These are phyloP conservation scores for Candida krabiensis DNA, from an alignment of 805 yeast species.

Conservation along the genomic window DNA sequence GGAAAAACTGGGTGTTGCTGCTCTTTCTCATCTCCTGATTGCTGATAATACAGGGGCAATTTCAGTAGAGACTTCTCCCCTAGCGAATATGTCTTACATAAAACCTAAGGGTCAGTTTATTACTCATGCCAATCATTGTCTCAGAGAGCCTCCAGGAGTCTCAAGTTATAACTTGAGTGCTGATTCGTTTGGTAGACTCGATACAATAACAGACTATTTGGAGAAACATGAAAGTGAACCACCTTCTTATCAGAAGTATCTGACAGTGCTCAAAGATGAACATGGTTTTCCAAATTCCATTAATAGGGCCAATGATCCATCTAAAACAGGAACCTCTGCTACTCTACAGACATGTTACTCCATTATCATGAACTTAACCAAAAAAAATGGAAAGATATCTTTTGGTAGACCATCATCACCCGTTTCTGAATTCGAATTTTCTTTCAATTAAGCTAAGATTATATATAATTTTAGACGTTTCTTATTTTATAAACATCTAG, in stretches of 20 bases:
- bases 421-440: background rate
- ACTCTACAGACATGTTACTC: slow-evolving; percentile 9
- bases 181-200: slow-evolving; percentile 6
- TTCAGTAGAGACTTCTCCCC: slow-evolving; percentile 12
- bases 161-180: background rate
- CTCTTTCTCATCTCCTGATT: slow-evolving; percentile 8
- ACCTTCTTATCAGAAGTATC: slow-evolving; percentile 3
- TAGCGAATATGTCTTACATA: slow-evolving; percentile 2
- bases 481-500: no score
- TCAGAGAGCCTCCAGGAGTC: slow-evolving; percentile 4
- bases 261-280: slow-evolving; percentile 6
- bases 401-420: slow-evolving; percentile 10
- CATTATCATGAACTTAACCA: slow-evolving; percentile 6
- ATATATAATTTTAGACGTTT: no score
- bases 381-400: slow-evolving; percentile 4
- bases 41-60: slow-evolving; percentile 10
- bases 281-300: slow-evolving; percentile 7
- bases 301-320: slow-evolving; percentile 6
- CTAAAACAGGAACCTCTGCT: slow-evolving; percentile 2
- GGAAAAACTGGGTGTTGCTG: slow-evolving; percentile 8
- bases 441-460: no score
- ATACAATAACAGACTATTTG: slow-evolving; percentile 3
- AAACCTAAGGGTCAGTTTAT: slow-evolving; percentile 1
- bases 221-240: background rate
- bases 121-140: slow-evolving; percentile 12